Percentiles rank a stretch among this genome's conserved stretches.
These are phyloP conservation scores for Erodium moschatum DNA, from an alignment of 441 rosid genomes.

Conservation along the genomic window DNA sequence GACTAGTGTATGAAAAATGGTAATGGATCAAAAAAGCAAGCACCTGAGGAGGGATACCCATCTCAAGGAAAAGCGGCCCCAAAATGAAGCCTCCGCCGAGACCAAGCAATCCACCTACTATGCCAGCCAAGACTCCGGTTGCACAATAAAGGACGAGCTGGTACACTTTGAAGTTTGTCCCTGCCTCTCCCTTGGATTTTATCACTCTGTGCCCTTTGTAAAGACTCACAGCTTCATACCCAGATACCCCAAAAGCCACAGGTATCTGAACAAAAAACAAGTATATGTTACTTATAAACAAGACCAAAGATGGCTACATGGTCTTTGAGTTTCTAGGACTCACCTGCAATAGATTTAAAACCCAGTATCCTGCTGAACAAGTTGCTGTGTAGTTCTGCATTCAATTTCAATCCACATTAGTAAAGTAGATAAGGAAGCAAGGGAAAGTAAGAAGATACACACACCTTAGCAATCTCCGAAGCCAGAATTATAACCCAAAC, in stretches of 20 bases:
- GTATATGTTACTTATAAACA: too few relatives aligned
- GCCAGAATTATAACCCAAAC: constrained; percentile 56
- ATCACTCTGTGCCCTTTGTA: constrained; percentile 51
- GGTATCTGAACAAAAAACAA: constrained; percentile 38
- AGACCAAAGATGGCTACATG: too few relatives aligned
- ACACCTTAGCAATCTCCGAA: constrained; percentile 53
- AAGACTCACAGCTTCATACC: constrained; percentile 45
- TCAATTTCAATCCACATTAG: too few relatives aligned
- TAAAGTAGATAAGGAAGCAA: neutral
- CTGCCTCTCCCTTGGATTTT: constrained; percentile 46
- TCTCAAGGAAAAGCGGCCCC: constrained; percentile 67
- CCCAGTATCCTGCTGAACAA: constrained; percentile 56
- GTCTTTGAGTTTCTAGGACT: neutral
- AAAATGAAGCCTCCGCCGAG: constrained; percentile 65
- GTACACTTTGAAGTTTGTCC: constrained; percentile 25
- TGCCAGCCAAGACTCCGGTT: constrained; percentile 45
- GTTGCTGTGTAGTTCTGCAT: constrained; percentile 35
- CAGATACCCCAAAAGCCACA: constrained; percentile 46
- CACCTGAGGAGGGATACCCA: constrained; percentile 67
- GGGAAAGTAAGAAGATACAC: constrained; percentile 4
- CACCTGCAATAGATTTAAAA: constrained; percentile 55
- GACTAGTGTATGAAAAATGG: too few relatives aligned
- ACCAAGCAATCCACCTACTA: constrained; percentile 63
- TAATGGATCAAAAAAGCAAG: constrained; percentile 45
- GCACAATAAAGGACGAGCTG: constrained; percentile 44